These are phyloP conservation scores for Pseudogymnoascus sp. DNA, from an alignment of 2,329 filamentous ascomycete genomes.

Conservation along the genomic window DNA sequence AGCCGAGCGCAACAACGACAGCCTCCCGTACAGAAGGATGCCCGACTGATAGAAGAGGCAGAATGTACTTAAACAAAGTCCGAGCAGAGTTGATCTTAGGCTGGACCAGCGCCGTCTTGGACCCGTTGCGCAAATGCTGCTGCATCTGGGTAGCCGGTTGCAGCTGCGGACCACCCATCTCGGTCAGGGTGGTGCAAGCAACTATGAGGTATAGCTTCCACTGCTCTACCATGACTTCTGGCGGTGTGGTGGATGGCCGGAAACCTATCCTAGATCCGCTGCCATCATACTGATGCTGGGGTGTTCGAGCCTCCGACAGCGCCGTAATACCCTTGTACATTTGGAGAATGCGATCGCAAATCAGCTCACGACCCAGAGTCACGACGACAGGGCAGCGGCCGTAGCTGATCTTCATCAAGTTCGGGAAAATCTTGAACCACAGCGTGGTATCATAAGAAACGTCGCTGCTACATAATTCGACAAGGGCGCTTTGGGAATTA, in stretches of 20 bases:
- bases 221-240: slow-evolving; percentile 87
- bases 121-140: slow-evolving; percentile 77
- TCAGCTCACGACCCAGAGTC: slow-evolving; percentile 80
- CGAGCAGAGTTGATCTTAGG: slow-evolving; percentile 82
- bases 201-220: slow-evolving; percentile 98
- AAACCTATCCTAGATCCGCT: slow-evolving; percentile 36
- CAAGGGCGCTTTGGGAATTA: slow-evolving; percentile 75
- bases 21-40: slow-evolving; percentile 80
- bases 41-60: slow-evolving; percentile 75
- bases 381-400: slow-evolving; percentile 89
- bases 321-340: slow-evolving; percentile 82
- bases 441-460: slow-evolving; percentile 89
- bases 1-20: slow-evolving; percentile 84
- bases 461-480: slow-evolving; percentile 93
- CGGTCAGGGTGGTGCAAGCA: slow-evolving; percentile 89
- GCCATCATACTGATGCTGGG: slow-evolving; percentile 57
- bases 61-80: slow-evolving; percentile 84
- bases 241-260: slow-evolving; percentile 62
- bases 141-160: slow-evolving; percentile 51
- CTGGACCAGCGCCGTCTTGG: slow-evolving; percentile 61
- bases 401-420: slow-evolving; percentile 82
- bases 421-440: slow-evolving; percentile 98
- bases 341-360: slow-evolving; percentile 85
- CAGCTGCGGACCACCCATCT: slow-evolving; percentile 59
- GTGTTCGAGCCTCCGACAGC: slow-evolving; percentile 62